Evolutionary conservation across 1,139 yeast species (phyloP), one percentile per base, ranked within the genome.

Genomic region (Pichia cactophila): DNA sequence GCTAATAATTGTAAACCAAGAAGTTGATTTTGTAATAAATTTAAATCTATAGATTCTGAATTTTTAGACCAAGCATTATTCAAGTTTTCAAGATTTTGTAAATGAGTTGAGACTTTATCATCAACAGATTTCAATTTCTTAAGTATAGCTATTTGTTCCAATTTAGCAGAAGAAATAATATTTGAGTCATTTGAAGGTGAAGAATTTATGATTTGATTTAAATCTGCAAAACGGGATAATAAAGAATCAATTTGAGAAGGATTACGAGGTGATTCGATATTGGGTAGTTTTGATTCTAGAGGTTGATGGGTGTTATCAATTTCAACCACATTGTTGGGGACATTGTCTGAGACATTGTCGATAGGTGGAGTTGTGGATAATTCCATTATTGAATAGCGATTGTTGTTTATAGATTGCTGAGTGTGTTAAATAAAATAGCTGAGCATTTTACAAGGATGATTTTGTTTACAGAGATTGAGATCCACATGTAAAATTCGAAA

Each of bases 1-100:
- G 95, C 77, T 47, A 92, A 69, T 35, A 89, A 65, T 63, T 89
- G 89, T 56, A 87, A 78, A 0, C 94, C 87, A 31, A 81, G 71
- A 29, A 92, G 67, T 65, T 90, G 97, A 47, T 79, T 75, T 50
- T 77, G 73, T 51, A 90, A 70, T 46, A 83, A 65, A 5, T 69
- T 71, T 23, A 71, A 57, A 63, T 88, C 87, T 29, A 74, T 56
- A 7, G 51, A 45, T 46, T 62, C 63, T 6, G 48, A 50, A 45
- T 61, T 60, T 12, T 47, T 33, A 5, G 50, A 20, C 63, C 64
- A 63, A 3, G 53, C 40, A 7, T 52, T 35, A 6, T 52, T 51
- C 9, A 59, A 17, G 28, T 57, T 56, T 17, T 38, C n/a, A 12
- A 42, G 11, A 38, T 56, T 56, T 4, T 46, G 40, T 26, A 55